Evolutionary conservation across 2,329 filamentous ascomycete species (phyloP).

Genomic region (Alternaria alternata): DNA sequence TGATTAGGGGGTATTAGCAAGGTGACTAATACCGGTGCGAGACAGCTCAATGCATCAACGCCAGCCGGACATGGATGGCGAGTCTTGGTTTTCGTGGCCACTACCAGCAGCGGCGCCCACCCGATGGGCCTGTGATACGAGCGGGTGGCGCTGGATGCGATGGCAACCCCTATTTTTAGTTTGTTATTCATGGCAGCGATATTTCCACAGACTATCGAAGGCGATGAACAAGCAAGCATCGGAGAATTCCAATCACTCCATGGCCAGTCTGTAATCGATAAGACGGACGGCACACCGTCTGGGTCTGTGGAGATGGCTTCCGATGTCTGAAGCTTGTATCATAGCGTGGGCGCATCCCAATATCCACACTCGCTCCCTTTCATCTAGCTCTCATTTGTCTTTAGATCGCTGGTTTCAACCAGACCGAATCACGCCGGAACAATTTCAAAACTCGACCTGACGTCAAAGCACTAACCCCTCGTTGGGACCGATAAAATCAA

Average conservation of each 20-base stretch:
- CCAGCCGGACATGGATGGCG: conserved; percentile 25
- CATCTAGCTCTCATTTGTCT: conserved; percentile 9
- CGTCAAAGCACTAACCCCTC: conserved; percentile 3
- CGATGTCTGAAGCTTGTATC: background rate
- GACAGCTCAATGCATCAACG: conserved; percentile 17
- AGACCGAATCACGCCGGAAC: conserved; percentile 3
- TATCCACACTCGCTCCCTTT: conserved; percentile 12
- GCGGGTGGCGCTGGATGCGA: conserved; percentile 25
- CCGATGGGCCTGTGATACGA: conserved; percentile 28
- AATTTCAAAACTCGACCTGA: conserved; percentile 5
- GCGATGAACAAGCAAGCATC: background rate
- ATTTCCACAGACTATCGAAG: background rate
- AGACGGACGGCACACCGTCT: conserved; percentile 4
- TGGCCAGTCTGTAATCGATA: conserved; percentile 11
- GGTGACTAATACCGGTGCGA: background rate
- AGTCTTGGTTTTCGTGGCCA: conserved; percentile 30
- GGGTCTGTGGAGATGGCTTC: conserved; percentile 13
- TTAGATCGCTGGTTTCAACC: conserved; percentile 11
- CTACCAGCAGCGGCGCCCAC: conserved; percentile 24
- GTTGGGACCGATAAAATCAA: conserved; percentile 3
- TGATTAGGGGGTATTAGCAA: conserved; percentile 26
- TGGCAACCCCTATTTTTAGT: conserved; percentile 32
- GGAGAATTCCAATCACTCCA: background rate
- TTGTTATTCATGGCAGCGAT: conserved; percentile 10
- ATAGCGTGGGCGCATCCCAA: conserved; percentile 10